A percentile compares a stretch with the other conserved stretches of the same genome.
These are phyloP conservation scores for Glarea lozoyensis DNA, from an alignment of 495 filamentous ascomycete species.

Conservation along the genomic window DNA sequence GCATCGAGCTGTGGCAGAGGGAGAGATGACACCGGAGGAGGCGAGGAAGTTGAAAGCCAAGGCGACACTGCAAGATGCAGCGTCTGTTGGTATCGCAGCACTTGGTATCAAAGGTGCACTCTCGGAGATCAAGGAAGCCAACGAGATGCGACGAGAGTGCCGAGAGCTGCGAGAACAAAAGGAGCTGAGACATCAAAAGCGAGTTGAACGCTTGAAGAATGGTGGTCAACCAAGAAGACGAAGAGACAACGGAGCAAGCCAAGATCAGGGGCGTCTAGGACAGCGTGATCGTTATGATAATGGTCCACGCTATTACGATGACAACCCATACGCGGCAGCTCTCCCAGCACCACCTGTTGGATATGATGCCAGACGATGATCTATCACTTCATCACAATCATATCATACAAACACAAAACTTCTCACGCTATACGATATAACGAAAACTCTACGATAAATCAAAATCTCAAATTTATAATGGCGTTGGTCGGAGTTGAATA, in stretches of 20 bases:
- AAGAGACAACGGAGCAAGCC: conserved; percentile 29
- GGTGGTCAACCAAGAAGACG: conserved; percentile 22
- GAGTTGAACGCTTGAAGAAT: conserved; percentile 16
- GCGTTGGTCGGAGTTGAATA: no score
- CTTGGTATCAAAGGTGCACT: conserved; percentile 79
- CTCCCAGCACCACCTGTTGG: conserved; percentile 34
- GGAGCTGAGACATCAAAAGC: conserved; percentile 29
- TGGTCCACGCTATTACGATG: conserved; percentile 41
- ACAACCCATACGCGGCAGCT: conserved; percentile 35
- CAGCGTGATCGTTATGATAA: conserved; percentile 22
- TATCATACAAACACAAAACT: no score
- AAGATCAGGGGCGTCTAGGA: conserved; percentile 3
- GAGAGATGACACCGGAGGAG: conserved; percentile 63
- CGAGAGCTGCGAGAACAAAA: conserved; percentile 43
- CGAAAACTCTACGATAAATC: no score
- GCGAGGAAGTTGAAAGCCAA: conserved; percentile 68
- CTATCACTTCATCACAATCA: no score
- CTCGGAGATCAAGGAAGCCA: conserved; percentile 41
- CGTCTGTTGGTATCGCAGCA: conserved; percentile 74
- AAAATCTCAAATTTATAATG: no score
- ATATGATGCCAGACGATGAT: conserved; percentile 15
- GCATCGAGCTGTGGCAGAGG: conserved; percentile 60
- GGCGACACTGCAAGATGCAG: conserved; percentile 63
- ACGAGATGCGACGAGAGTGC: conserved; percentile 47
- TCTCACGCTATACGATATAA: no score